These are phyloP conservation scores for Nemania bipapillata DNA, from an alignment of 2,329 filamentous ascomycete genomes.

Conservation along the genomic window DNA sequence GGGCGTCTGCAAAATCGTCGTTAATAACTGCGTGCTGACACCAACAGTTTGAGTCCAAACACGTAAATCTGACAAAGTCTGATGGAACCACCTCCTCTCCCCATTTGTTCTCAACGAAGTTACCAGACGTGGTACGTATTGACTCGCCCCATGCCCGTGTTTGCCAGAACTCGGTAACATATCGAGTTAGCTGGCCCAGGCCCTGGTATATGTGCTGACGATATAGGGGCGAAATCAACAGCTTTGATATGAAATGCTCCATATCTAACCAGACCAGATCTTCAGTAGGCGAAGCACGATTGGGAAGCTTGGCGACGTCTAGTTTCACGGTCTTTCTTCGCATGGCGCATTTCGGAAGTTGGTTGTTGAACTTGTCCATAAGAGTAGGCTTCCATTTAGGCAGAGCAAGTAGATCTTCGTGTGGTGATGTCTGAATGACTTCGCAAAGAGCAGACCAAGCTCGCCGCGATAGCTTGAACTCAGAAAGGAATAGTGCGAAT, in stretches of 20 bases:
- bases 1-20: not conserved
- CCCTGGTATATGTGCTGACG: not conserved
- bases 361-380: not conserved
- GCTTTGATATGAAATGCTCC: conserved; percentile 1
- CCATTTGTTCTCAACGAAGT: conserved; percentile 8
- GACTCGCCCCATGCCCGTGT: not conserved
- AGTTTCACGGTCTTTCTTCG: conserved; percentile 1
- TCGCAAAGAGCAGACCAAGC: not conserved
- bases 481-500: conserved; percentile 2
- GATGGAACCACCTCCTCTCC: not conserved
- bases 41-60: not conserved
- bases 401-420: not conserved
- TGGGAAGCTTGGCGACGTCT: not conserved
- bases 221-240: not conserved
- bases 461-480: not conserved
- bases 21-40: not conserved
- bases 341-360: not conserved
- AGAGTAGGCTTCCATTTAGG: not conserved
- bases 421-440: not conserved
- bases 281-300: not conserved
- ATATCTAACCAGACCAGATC: not conserved
- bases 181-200: not conserved
- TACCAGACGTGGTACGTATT: not conserved
- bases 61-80: not conserved
- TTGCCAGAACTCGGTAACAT: conserved; percentile 5